Percentiles rank a stretch among this genome's conserved stretches.
Evolutionary conservation across 75 land plant species (phyloP).

Genomic region (Isoetes taiwanensis): DNA sequence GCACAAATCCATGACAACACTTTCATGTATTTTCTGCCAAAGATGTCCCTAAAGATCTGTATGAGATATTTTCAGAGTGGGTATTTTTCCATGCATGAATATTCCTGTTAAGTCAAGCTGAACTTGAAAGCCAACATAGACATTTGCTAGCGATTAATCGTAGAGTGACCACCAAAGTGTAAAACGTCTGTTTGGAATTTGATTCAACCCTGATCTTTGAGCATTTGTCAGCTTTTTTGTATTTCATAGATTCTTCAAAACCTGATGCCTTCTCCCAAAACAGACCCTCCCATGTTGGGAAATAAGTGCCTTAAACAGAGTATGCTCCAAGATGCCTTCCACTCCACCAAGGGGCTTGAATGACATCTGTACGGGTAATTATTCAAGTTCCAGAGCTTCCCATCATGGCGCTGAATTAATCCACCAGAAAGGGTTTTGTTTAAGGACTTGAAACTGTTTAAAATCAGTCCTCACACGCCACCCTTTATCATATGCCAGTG

Average conservation of each 20-base stretch:
- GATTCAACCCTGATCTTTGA: slow-evolving; percentile 94
- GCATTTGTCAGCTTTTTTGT: slow-evolving; percentile 96
- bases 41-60: slow-evolving; percentile 96
- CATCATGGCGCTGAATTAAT: slow-evolving; percentile 99
- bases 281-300: slow-evolving; percentile 99
- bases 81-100: slow-evolving; percentile 99
- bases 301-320: slow-evolving; percentile 93
- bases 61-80: slow-evolving; percentile 95
- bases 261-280: slow-evolving; percentile 99
- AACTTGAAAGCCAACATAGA: slow-evolving; percentile 98
- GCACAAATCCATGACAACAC: slow-evolving; percentile 99
- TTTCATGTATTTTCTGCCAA: slow-evolving; percentile 99
- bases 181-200: slow-evolving; percentile 94
- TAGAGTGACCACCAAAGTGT: slow-evolving; percentile 99
- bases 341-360: slow-evolving; percentile 98
- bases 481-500: slow-evolving; percentile 97
- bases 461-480: slow-evolving; percentile 99
- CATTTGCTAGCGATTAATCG: slow-evolving; percentile 97
- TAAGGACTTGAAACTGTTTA: slow-evolving; percentile 94
- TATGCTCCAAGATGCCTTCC: slow-evolving; percentile 97
- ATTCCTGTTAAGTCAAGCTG: slow-evolving; percentile 96
- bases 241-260: slow-evolving; percentile 99
- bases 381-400: slow-evolving; percentile 96
- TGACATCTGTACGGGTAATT: slow-evolving; percentile 97
- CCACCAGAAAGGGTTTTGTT: slow-evolving; percentile 99